These are phyloP conservation scores for Podospora pseudopauciseta DNA, from an alignment of 495 filamentous ascomycete species.

Conservation along the genomic window DNA sequence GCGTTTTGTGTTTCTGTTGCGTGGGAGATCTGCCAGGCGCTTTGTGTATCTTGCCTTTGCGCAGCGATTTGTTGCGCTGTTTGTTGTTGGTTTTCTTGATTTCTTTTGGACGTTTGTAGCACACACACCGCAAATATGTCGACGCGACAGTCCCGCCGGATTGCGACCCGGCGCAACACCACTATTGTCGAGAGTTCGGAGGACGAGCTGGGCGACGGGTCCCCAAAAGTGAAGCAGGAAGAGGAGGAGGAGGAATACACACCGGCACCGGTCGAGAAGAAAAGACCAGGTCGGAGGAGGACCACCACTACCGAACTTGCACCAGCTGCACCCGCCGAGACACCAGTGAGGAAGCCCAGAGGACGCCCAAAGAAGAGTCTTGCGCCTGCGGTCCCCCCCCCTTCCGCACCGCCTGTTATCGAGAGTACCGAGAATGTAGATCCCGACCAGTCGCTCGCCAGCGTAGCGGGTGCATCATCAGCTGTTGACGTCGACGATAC, in stretches of 20 bases:
- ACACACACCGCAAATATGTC: slow-evolving; percentile 45
- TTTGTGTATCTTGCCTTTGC: slow-evolving; percentile 4
- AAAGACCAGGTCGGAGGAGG: slow-evolving; percentile 49
- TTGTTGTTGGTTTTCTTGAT: background rate
- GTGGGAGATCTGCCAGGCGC: background rate
- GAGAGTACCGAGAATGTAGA: slow-evolving; percentile 58
- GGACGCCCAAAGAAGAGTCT: slow-evolving; percentile 37
- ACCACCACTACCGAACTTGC: slow-evolving; percentile 47
- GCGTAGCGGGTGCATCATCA: slow-evolving; percentile 45
- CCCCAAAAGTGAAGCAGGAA: slow-evolving; percentile 45
- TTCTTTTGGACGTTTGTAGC: slow-evolving; percentile 7
- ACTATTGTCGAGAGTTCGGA: slow-evolving; percentile 73
- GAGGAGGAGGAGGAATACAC: slow-evolving; percentile 72
- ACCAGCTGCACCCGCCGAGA: slow-evolving; percentile 4
- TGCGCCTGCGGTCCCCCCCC: background rate
- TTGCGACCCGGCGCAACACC: slow-evolving; percentile 61
- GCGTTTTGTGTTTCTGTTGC: background rate
- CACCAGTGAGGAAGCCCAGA: slow-evolving; percentile 24
- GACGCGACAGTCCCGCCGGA: slow-evolving; percentile 67
- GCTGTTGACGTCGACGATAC: slow-evolving; percentile 31
- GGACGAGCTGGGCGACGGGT: slow-evolving; percentile 53
- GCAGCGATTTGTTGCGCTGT: slow-evolving; percentile 4
- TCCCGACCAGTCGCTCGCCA: slow-evolving; percentile 49
- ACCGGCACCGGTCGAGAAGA: slow-evolving; percentile 55
- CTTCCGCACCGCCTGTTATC: slow-evolving; percentile 34